Percentiles rank a stretch among this genome's conserved stretches.
phyloP scores from a whole-genome alignment of 495 filamentous ascomycete genomes.

The Penicillium arizonense region DNA sequence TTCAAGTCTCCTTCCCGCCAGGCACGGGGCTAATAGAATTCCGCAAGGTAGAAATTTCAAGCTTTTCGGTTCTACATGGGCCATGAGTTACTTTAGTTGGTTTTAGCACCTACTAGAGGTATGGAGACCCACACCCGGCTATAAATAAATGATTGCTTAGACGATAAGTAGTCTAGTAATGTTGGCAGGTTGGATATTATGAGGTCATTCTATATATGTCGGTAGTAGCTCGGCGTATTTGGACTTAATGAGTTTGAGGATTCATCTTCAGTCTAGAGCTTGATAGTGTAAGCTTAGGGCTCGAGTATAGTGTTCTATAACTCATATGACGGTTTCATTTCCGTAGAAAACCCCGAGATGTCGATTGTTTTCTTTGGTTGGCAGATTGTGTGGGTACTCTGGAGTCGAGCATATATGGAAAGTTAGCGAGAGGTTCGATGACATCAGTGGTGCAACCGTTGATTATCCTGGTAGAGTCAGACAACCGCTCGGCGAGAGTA shows the following conservation, averaged over 20 bases:
- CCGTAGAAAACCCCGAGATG: neutral
- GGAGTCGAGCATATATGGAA: neutral
- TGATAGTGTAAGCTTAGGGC: neutral
- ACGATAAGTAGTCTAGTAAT: slow-evolving; percentile 2
- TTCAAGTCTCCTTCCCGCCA: no score
- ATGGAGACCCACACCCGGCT: neutral
- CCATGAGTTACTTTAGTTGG: no score
- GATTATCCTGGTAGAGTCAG: neutral
- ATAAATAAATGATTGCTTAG: slow-evolving; percentile 7
- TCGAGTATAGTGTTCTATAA: neutral
- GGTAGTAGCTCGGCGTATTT: neutral
- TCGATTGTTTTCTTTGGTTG: neutral
- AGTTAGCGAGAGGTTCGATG: neutral
- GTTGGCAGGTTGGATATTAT: slow-evolving; percentile 5
- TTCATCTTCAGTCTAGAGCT: neutral
- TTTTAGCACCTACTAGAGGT: neutral
- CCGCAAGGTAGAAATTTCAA: no score
- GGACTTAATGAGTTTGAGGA: neutral
- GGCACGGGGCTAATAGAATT: no score
- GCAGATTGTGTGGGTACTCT: neutral
- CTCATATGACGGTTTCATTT: neutral
- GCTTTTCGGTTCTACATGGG: no score
- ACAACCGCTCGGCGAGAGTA: neutral
- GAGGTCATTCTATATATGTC: neutral
- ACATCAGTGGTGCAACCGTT: neutral